Evolutionary conservation across 2,329 filamentous ascomycete genomes (phyloP).

Genomic region (Ophiocordyceps sinensis): DNA sequence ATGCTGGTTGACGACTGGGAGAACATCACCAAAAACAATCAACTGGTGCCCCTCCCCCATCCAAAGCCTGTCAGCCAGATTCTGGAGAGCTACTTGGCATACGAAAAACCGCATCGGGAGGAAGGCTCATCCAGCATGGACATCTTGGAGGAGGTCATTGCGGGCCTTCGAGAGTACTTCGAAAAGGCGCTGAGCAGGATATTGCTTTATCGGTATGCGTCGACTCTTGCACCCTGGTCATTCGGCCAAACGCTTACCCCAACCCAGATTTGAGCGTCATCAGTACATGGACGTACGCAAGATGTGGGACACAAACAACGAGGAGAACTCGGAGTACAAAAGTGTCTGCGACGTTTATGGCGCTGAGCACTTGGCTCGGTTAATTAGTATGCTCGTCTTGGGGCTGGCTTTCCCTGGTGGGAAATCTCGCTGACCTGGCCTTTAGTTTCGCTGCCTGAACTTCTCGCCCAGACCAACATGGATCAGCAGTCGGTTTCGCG

Average conservation of each 20-base stretch:
- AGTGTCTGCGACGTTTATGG: conserved; percentile 73
- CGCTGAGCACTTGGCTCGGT: conserved; percentile 76
- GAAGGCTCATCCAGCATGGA: conserved; percentile 59
- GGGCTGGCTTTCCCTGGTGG: neutral
- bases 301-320: conserved; percentile 43
- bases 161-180: conserved; percentile 85
- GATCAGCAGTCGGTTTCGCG: conserved; percentile 80
- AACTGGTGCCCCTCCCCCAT: conserved; percentile 75
- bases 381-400: conserved; percentile 54
- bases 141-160: conserved; percentile 77
- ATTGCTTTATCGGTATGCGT: conserved; percentile 58
- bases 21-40: conserved; percentile 89
- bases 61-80: conserved; percentile 61
- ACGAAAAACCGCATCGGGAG: conserved; percentile 52
- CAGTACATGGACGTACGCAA: conserved; percentile 72
- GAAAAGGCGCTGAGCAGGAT: conserved; percentile 80
- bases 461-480: conserved; percentile 97
- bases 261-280: conserved; percentile 66
- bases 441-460: conserved; percentile 75
- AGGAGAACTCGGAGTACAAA: conserved; percentile 54
- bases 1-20: conserved; percentile 98
- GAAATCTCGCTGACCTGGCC: neutral
- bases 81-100: conserved; percentile 63
- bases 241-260: conserved; percentile 9
- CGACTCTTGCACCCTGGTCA: neutral